phyloP scores from a whole-genome alignment of 495 filamentous ascomycete species.

The Bathelium albidoporum region DNA sequence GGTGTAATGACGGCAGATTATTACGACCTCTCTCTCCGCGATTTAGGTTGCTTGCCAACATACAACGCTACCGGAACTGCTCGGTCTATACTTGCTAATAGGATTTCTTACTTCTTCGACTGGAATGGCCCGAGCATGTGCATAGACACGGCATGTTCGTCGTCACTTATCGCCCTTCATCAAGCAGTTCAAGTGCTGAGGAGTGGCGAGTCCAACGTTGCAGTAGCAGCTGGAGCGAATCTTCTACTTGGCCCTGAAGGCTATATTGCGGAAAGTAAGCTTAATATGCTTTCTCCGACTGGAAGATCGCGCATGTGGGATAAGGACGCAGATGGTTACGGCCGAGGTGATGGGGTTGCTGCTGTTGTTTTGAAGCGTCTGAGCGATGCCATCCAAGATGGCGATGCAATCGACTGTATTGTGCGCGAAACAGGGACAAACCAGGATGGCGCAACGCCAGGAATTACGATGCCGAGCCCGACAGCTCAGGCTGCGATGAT shows the following conservation, averaged over 20 bases:
- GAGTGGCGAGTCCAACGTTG: conserved; percentile 32
- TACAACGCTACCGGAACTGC: conserved; percentile 6
- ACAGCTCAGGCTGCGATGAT: conserved; percentile 30
- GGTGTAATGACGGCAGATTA: conserved; percentile 2
- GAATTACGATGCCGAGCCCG: conserved; percentile 32
- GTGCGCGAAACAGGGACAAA: conserved; percentile 19
- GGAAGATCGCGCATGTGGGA: conserved; percentile 1
- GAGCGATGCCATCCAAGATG: not conserved
- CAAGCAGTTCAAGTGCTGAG: conserved; percentile 37
- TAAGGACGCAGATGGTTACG: conserved; percentile 3
- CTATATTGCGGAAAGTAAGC: conserved; percentile 21
- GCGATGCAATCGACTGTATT: conserved; percentile 2
- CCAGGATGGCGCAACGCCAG: conserved; percentile 31
- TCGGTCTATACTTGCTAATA: not conserved
- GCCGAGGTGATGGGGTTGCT: not conserved
- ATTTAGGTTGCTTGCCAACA: not conserved
- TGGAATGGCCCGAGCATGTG: conserved; percentile 2
- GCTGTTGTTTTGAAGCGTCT: conserved; percentile 1
- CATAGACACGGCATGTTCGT: conserved; percentile 33
- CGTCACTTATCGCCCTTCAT: conserved; percentile 36
- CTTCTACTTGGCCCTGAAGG: conserved; percentile 17
- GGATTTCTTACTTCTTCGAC: conserved; percentile 10
- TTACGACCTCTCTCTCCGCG: not conserved
- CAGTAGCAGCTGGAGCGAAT: conserved; percentile 36
- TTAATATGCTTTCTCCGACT: conserved; percentile 3